A percentile compares a stretch with the other conserved stretches of the same genome.
These are phyloP conservation scores for Aphanomyces invadans DNA, from an alignment of 352 stramenopile genomes.

Conservation along the genomic window DNA sequence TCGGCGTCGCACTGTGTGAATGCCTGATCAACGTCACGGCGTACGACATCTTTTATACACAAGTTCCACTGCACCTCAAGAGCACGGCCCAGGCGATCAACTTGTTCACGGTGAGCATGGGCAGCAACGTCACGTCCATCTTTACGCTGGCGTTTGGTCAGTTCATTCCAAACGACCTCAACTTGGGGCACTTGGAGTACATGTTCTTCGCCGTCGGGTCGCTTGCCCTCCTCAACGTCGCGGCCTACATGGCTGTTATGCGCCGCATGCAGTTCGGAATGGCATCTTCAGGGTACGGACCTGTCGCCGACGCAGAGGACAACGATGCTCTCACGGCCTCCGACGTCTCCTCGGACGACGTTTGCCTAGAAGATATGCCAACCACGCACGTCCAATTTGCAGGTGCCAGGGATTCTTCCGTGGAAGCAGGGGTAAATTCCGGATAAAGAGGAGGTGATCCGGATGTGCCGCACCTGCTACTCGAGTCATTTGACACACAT, in stretches of 20 bases:
- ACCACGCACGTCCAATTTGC: no score
- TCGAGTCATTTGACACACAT: background rate
- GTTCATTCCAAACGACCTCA: constrained; percentile 64
- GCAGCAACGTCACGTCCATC: constrained; percentile 80
- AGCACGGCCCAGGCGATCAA: constrained; percentile 83
- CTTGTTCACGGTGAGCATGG: constrained; percentile 84
- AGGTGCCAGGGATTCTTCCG: no score
- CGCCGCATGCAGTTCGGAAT: constrained; percentile 85
- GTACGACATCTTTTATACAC: constrained; percentile 84
- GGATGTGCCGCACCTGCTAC: background rate
- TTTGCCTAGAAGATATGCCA: background rate
- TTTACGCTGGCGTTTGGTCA: constrained; percentile 81
- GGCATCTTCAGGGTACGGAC: constrained; percentile 18
- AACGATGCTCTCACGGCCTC: background rate
- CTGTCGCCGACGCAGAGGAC: background rate
- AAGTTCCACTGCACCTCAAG: constrained; percentile 82
- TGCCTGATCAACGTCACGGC: constrained; percentile 85
- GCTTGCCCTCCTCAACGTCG: constrained; percentile 63
- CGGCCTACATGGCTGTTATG: constrained; percentile 71
- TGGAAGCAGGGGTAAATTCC: no score
- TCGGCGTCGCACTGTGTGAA: constrained; percentile 71
- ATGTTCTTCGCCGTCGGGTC: constrained; percentile 82
- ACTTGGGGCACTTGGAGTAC: constrained; percentile 82
- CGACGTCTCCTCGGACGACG: background rate
- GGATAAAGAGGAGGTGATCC: background rate